These are phyloP conservation scores for Tulasnella sp. DNA, from an alignment of 768 basidiomycete species.

Conservation along the genomic window DNA sequence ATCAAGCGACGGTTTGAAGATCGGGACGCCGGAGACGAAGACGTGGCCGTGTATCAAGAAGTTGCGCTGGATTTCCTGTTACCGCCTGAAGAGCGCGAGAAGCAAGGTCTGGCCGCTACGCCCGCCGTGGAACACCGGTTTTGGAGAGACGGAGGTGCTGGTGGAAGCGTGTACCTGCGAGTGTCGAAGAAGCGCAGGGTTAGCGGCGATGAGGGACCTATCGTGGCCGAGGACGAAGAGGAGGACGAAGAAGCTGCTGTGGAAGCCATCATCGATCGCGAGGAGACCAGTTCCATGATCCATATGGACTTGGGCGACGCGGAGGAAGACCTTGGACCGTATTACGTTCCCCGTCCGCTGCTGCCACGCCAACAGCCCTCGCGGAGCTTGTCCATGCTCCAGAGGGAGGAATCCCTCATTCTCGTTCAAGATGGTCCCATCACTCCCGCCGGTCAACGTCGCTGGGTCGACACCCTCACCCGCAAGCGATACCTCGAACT, in stretches of 20 bases:
- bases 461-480: background rate
- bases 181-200: background rate
- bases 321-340: no score
- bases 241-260: background rate
- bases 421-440: no score
- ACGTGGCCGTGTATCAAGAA: background rate
- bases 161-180: background rate
- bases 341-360: no score
- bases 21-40: background rate
- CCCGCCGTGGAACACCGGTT: background rate
- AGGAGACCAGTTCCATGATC: no score
- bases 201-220: background rate
- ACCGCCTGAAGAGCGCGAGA: slow-evolving; percentile 2
- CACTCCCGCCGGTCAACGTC: no score
- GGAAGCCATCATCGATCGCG: no score
- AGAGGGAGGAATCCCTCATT: no score
- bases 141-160: background rate
- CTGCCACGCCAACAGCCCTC: no score
- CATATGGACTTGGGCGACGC: no score
- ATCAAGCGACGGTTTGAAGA: background rate
- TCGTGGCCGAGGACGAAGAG: background rate
- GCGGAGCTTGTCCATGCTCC: no score
- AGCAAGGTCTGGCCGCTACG: background rate
- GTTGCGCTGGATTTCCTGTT: background rate
- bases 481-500: background rate